Evolutionary conservation across 2,329 filamentous ascomycete species (phyloP).

Genomic region (Pyrenochaeta sp.): DNA sequence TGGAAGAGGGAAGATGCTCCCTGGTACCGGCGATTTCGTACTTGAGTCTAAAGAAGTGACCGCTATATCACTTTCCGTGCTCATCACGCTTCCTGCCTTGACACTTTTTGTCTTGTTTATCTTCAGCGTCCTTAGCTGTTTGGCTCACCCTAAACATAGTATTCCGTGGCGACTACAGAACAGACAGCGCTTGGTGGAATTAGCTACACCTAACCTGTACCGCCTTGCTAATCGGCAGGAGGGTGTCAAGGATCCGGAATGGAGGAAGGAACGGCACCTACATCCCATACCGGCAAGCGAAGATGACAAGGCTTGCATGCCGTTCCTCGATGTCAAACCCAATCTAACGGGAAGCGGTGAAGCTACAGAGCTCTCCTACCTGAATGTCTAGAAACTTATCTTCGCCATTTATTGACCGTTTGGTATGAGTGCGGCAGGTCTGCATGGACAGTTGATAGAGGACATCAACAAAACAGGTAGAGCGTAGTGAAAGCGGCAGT

Average conservation of each 20-base stretch:
- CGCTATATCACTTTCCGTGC: background rate
- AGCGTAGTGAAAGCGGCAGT: no score
- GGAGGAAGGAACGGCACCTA: background rate
- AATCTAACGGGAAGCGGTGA: background rate
- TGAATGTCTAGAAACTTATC: background rate
- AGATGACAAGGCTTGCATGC: background rate
- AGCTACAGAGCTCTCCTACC: background rate
- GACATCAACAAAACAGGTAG: no score
- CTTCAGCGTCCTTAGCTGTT: background rate
- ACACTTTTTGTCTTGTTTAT: background rate
- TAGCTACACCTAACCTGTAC: background rate
- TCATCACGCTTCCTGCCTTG: background rate
- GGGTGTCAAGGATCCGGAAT: background rate
- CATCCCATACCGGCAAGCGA: background rate
- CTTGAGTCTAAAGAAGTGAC: background rate
- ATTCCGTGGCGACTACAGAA: background rate
- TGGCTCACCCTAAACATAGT: background rate
- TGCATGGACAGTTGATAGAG: no score
- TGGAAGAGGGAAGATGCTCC: background rate
- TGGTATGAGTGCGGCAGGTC: no score
- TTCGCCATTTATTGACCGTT: no score
- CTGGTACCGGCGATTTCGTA: conserved; percentile 1
- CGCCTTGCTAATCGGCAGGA: background rate
- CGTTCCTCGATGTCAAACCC: background rate
- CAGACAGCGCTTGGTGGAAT: conserved; percentile 1